phyloP scores from a whole-genome alignment of 345 rosid species.

The Ceriops tagal region DNA sequence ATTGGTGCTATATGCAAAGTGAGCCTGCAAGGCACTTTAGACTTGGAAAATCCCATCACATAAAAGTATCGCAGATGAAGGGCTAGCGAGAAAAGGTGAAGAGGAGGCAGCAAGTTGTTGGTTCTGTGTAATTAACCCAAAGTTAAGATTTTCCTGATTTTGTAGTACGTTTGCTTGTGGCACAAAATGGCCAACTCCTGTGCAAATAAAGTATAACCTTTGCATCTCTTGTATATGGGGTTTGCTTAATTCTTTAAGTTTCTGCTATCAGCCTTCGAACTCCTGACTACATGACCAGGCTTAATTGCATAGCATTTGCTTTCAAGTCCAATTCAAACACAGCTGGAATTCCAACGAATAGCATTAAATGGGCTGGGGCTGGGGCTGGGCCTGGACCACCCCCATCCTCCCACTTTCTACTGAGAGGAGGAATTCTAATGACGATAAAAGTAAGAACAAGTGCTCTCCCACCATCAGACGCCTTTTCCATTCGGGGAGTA shows the following conservation, averaged over 20 bases:
- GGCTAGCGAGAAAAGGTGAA: no score
- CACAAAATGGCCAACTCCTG: no score
- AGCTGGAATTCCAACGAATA: constrained; percentile 15
- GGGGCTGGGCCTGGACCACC: constrained; percentile 27
- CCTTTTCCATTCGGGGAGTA: not conserved
- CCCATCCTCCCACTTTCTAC: not conserved
- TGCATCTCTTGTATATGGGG: not conserved
- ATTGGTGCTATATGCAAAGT: no score
- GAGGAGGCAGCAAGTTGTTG: no score
- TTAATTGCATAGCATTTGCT: not conserved
- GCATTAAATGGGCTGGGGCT: constrained; percentile 27
- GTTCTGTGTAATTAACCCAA: no score
- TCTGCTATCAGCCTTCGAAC: not conserved
- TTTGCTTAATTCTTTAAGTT: no score
- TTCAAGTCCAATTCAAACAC: not conserved
- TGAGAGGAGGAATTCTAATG: not conserved
- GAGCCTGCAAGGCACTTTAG: no score
- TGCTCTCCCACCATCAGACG: constrained; percentile 20
- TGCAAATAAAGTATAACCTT: no score
- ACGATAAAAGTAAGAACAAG: constrained; percentile 17
- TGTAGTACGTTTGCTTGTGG: no score
- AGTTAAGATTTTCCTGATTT: no score
- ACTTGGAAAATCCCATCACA: no score
- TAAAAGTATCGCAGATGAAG: no score
- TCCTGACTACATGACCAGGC: not conserved